Evolutionary conservation across 192 early-diverging fungal species (phyloP).

Genomic region (Umbelopsis sp.): DNA sequence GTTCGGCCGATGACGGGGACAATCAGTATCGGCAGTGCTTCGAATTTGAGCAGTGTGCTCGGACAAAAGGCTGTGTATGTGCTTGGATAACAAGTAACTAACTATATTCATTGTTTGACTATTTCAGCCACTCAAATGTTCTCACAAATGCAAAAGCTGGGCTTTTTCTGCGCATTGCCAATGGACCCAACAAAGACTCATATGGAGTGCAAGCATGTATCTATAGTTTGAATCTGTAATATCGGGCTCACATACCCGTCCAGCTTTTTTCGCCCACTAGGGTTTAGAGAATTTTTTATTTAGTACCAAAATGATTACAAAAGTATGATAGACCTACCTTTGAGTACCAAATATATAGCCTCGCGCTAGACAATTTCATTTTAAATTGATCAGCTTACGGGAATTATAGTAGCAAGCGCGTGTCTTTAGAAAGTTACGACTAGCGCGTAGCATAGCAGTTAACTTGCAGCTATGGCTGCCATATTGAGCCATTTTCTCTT

Average conservation of each 20-base stretch:
- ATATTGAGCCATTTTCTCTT: no score
- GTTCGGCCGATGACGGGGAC: neutral
- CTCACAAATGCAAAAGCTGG: slow-evolving; percentile 50
- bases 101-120: neutral
- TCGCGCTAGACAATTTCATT: no score
- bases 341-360: no score
- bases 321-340: slow-evolving; percentile 2
- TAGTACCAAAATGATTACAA: neutral
- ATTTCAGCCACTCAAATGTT: slow-evolving; percentile 45
- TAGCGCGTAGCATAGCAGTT: no score
- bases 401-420: no score
- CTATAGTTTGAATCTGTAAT: slow-evolving; percentile 13
- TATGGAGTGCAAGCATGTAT: slow-evolving; percentile 46
- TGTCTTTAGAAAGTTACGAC: no score
- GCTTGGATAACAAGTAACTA: neutral
- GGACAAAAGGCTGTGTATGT: neutral
- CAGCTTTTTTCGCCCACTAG: neutral
- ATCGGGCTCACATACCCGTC: neutral
- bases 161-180: slow-evolving; percentile 51
- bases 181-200: slow-evolving; percentile 48
- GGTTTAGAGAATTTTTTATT: neutral
- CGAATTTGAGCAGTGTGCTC: neutral
- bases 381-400: no score
- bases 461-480: no score
- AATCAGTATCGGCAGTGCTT: neutral